Conservation (phyloP, 2,329 filamentous ascomycete genomes). For the Lasiodiplodia theobromae region DNA sequence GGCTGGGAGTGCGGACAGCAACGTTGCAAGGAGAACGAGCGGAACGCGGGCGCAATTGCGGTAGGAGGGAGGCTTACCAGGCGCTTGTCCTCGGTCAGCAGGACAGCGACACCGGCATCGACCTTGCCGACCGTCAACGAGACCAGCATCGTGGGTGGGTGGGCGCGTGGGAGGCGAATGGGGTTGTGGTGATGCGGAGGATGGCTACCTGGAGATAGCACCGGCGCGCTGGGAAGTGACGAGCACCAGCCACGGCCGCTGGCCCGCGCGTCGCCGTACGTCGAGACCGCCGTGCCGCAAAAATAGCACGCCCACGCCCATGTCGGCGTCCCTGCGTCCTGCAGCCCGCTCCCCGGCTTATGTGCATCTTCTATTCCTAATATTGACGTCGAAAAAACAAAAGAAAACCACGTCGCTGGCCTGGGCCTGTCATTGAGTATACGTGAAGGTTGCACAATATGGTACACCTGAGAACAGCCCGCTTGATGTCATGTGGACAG, state of each 20-base stretch:
- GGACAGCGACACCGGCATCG: conserved; percentile 95
- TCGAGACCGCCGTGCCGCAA: background rate
- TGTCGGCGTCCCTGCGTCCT: background rate
- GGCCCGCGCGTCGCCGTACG: background rate
- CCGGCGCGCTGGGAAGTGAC: conserved; percentile 3
- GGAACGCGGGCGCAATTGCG: conserved; percentile 33
- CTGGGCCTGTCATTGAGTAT: conserved; percentile 21
- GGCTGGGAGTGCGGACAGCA: background rate
- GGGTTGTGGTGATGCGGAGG: conserved; percentile 23
- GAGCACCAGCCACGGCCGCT: conserved; percentile 18
- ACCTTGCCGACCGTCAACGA: conserved; percentile 99
- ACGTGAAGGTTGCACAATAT: conserved; percentile 26
- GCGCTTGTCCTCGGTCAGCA: conserved; percentile 95
- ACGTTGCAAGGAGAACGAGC: conserved; percentile 32
- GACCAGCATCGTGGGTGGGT: conserved; percentile 74
- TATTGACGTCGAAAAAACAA: conserved; percentile 8
- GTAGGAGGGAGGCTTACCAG: conserved; percentile 68
- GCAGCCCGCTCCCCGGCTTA: conserved; percentile 2
- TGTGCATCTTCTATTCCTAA: conserved; percentile 3
- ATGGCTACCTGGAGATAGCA: conserved; percentile 12
- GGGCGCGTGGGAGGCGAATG: conserved; percentile 8
- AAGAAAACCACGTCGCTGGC: background rate
- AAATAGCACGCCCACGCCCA: conserved; percentile 14
- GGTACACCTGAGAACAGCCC: conserved; percentile 29
- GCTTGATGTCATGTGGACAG: conserved; percentile 21